Conservation (phyloP, 495 filamentous ascomycete genomes). For the Neurospora terricola region DNA sequence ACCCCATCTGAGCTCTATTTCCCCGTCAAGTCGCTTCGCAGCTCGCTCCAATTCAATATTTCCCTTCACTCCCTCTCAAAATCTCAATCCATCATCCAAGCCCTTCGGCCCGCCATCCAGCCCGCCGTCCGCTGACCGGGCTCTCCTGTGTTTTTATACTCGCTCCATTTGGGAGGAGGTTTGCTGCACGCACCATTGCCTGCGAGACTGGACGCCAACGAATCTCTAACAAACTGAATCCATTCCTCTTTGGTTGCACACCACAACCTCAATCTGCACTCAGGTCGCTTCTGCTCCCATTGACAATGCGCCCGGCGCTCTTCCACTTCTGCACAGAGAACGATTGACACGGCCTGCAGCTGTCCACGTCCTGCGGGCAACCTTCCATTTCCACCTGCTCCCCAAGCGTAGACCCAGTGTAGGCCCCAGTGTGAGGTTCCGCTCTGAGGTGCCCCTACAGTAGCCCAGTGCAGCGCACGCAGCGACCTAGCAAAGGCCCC, state of each 20-base stretch:
- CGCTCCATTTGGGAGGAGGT: background rate
- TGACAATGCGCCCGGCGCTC: background rate
- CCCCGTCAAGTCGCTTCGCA: background rate
- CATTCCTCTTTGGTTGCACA: background rate
- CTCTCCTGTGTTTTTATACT: background rate
- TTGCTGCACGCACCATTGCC: background rate
- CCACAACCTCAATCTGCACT: background rate
- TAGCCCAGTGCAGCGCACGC: constrained; percentile 4
- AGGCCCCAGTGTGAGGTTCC: background rate
- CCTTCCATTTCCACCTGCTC: background rate
- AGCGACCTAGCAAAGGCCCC: constrained; percentile 13
- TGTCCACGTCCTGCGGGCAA: background rate
- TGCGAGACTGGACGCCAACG: background rate
- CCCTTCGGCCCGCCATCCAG: background rate
- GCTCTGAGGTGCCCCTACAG: background rate
- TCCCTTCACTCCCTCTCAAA: background rate
- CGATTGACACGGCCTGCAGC: background rate
- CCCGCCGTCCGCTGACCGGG: background rate
- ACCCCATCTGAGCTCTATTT: background rate
- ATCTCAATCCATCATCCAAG: background rate
- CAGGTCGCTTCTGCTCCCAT: background rate
- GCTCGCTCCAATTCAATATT: background rate
- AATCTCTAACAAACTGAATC: background rate
- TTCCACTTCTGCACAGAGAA: background rate
- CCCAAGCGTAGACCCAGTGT: background rate